Base-by-base conservation (phyloP, 129 eudicot genomes). In the Calendula officinalis region DNA sequence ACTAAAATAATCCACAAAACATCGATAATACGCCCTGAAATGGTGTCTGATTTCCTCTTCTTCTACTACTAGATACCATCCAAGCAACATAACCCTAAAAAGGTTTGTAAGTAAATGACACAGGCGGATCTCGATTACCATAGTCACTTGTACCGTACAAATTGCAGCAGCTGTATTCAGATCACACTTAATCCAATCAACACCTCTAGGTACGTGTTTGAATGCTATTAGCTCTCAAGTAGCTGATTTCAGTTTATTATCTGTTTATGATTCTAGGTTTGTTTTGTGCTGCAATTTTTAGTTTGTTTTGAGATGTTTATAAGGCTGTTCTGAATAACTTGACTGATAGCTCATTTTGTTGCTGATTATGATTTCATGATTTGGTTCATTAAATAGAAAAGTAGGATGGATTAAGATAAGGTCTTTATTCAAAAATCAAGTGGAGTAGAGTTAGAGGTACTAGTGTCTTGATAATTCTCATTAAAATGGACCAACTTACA, bases 61-160 rank as follows among this genome's bases (percentile, higher is more conserved):
- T 38, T 10, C 17, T 27, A 30, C 67, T 59, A 60, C 33, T 39
- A 38, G 52, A 30, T 40, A 57, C 35, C 58, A 9, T 57, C 36
- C 48, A 50, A 47, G 16, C 65, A 47, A 14, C 8, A 57, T 45
- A 58, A 37, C 59, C 74, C 59, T 46, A 37, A 66, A 11, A 1
- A 7, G 10, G 17, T 54, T 40, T 56, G 53, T 44, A 33, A 44
- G 43, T 57, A 69, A 72, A 72, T 72, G 77, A 72, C 70, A 63
- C 17, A 54, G 43, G 43, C 35, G 70, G 77, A 72, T 63, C 77
- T 72, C 16, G 77, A 42, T 41, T 63, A 22, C 55, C 53, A 3
- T 72, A 22, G 62, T 72, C 56, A 41, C 64, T 62, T 42, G 61
- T 7, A 50, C 69, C 44, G 54, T 60, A 48, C 53, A 13, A 39